Base-by-base conservation (phyloP, 208 protist genomes). In the Zelonia costaricensis region DNA sequence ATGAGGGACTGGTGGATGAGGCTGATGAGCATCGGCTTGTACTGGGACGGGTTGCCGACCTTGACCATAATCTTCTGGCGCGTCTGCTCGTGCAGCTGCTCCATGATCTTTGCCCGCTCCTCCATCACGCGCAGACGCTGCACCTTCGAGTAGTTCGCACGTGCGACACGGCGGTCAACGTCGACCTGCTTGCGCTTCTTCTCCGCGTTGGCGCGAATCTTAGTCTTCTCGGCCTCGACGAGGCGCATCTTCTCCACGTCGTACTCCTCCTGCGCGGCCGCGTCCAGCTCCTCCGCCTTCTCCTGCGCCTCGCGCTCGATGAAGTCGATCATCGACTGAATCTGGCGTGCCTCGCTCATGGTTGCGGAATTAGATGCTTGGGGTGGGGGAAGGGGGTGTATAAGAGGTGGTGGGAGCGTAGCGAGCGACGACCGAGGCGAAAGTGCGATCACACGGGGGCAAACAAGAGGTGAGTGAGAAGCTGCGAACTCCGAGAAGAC, bases 281-380 rank as follows among this genome's bases (percentile, higher is more conserved):
- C 68, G 28, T 95, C 79, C 31, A 95, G 78, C 63, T 97, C 92
- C 40, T 94, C 82, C 22, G 75, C 92, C 81, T 93, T 94, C 60
- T 95, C 92, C 67, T 92, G 87, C 55, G 92, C 92, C 73, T 97
- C 92, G 57, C 86, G 85, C 78, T 94, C 84, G 71, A 97, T 97
- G 80, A 97, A 97, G 72, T 94, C 88, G 76, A 95, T 95, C 92
- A 97, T 97, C 65, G 82, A 86, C 84, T 94, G 86, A 77, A 97
- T 97, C 58, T 94, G 88, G 49, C 92, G 83, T 63, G 77, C 82
- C 71, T 94, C 86, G 74, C 82, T 92, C 86, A 95, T 93, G 20
- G 54, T 88, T 62, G 22, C 20, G 47, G n/a, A 31, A 72, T 59
- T 53, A 55, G 33, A 52, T 1, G 20, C 25, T 16, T 3, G 36